Conservation (phyloP, 768 basidiomycete genomes). For the Lactifluus subvellereus region DNA sequence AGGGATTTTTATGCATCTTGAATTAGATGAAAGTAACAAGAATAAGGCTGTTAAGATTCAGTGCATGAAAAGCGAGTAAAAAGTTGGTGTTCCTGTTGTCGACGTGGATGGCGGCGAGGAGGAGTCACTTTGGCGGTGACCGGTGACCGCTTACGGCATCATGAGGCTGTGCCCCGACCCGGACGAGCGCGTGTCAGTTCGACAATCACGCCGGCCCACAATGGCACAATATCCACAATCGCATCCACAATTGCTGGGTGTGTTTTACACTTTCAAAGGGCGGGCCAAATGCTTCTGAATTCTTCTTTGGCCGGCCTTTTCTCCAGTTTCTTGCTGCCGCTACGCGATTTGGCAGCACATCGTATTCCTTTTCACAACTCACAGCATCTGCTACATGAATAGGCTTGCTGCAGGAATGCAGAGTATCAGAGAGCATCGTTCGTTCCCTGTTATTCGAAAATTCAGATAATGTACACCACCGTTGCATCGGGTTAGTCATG, state of each 20-base stretch:
- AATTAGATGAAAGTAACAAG: slow-evolving; percentile 17
- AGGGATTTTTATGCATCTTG: slow-evolving; percentile 80
- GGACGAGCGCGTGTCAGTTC: background rate
- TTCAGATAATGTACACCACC: background rate
- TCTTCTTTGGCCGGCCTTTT: background rate
- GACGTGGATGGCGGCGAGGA: slow-evolving; percentile 17
- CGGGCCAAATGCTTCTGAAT: background rate
- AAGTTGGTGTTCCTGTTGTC: slow-evolving; percentile 5
- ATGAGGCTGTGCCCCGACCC: background rate
- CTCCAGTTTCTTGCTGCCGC: background rate
- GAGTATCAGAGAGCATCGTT: background rate
- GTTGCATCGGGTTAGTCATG: background rate
- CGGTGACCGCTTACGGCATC: slow-evolving; percentile 15
- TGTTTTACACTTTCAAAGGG: background rate
- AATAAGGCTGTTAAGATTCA: slow-evolving; percentile 22
- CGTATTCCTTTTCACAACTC: background rate
- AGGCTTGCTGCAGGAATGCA: background rate
- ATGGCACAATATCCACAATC: background rate
- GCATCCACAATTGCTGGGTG: background rate
- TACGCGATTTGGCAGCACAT: background rate
- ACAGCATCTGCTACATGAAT: background rate
- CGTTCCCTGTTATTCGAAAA: background rate
- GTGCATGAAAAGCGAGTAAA: slow-evolving; percentile 11
- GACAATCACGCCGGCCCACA: background rate
- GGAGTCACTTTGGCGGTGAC: slow-evolving; percentile 6